These are phyloP conservation scores for Cucurbita argyrosperma DNA, from an alignment of 306 rosid genomes.

Conservation along the genomic window DNA sequence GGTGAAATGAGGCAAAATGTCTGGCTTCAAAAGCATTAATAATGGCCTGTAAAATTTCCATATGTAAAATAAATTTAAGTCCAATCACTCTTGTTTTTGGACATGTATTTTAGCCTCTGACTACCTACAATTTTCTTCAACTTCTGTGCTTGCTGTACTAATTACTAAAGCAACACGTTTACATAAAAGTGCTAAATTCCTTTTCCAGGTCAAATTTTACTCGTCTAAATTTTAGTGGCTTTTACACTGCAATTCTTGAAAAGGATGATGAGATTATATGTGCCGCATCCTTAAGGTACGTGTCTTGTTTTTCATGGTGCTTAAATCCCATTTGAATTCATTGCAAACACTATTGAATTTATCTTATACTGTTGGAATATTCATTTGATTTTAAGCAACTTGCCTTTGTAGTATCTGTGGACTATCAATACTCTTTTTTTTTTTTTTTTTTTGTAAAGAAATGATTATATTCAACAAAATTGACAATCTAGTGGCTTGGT, in stretches of 20 bases:
- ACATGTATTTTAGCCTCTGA: not conserved
- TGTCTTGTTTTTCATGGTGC: not conserved
- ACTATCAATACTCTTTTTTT: too few relatives aligned
- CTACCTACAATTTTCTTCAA: not conserved
- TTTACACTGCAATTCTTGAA: conserved; percentile 72
- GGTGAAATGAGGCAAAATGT: not conserved
- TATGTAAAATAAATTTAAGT: not conserved
- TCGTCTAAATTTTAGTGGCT: conserved; percentile 63
- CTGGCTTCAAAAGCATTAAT: not conserved
- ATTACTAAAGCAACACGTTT: not conserved
- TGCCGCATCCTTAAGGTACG: conserved; percentile 76
- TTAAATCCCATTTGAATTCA: not conserved
- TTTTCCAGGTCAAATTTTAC: conserved; percentile 73
- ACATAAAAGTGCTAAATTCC: conserved; percentile 5
- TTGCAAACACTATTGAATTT: not conserved
- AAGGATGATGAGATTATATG: conserved; percentile 65
- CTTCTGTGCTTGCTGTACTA: not conserved
- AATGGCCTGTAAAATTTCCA: not conserved
- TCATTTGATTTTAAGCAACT: not conserved
- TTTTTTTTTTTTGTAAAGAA: not conserved
- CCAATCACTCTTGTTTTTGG: not conserved
- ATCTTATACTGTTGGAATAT: not conserved
- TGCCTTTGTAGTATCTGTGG: too few relatives aligned
- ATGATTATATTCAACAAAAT: not conserved
- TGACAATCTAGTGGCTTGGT: not conserved